phyloP scores from a whole-genome alignment of 129 eudicot genomes.

The Solidago caesia region DNA sequence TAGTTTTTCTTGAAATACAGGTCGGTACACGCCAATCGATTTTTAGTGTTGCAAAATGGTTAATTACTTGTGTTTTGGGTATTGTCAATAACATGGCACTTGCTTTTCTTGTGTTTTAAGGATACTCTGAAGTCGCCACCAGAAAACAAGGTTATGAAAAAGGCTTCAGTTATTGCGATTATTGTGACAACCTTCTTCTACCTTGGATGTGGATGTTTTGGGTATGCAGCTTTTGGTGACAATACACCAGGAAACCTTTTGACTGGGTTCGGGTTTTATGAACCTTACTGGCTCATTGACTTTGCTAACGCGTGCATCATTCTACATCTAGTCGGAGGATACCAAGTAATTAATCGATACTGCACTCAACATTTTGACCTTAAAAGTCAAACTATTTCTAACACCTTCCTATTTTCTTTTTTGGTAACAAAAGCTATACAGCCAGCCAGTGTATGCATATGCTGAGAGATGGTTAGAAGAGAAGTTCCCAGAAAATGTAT shows the following conservation, averaged over 20 bases:
- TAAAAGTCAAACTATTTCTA: neutral
- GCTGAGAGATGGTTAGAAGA: conserved; percentile 51
- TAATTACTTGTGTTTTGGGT: neutral
- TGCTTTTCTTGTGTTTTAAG: conserved; percentile 28
- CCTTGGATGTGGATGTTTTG: conserved; percentile 76
- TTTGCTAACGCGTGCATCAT: conserved; percentile 83
- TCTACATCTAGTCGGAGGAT: conserved; percentile 77
- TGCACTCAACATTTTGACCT: conserved; percentile 4
- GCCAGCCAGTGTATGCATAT: conserved; percentile 70
- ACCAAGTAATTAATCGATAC: conserved; percentile 52
- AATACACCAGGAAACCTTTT: conserved; percentile 82
- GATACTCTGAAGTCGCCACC: conserved; percentile 76
- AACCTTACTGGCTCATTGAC: conserved; percentile 84
- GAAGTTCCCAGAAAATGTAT: conserved; percentile 45
- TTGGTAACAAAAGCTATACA: conserved; percentile 46
- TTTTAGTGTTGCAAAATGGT: neutral
- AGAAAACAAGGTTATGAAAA: conserved; percentile 63
- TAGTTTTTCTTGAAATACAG: conserved; percentile 73
- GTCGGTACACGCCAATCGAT: conserved; percentile 18
- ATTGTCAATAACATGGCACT: neutral
- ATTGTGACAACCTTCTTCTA: conserved; percentile 65
- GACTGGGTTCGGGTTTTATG: conserved; percentile 79
- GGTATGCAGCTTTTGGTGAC: conserved; percentile 87
- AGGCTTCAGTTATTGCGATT: conserved; percentile 57
- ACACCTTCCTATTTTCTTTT: neutral